Base-by-base conservation (phyloP, 1,284 basidiomycete species). In the Ustanciosporium gigantosporum region DNA sequence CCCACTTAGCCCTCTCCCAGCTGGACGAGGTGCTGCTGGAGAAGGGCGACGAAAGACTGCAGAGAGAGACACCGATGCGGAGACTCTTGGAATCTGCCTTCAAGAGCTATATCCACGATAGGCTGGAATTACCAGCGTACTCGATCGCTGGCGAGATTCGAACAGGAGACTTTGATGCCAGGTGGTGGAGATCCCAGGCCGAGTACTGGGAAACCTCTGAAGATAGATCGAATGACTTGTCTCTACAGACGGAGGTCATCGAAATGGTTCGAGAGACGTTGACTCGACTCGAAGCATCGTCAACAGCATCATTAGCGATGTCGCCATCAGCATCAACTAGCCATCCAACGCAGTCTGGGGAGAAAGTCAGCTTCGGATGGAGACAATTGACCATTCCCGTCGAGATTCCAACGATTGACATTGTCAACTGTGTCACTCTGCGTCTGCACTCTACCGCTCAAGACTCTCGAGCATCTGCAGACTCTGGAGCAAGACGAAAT, bases 321-420 rank as follows among this genome's bases (percentile, higher is more conserved):
- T n/a, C n/a, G n/a, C n/a, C n/a, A n/a, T n/a, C n/a, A n/a, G 2
- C 24, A 3, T 2, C 35, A n/a, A 25, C n/a, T 17, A 16, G n/a
- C 2, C 5, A 3, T 3, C 7, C 2, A 9, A 37, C 16, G 5
- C 39, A 0, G 5, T 24, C 20, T 4, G 40, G 22, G 17, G 57
- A 42, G 5, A n/a, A 40, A 11, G 31, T 35, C 1, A n/a, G n/a
- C n/a, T n/a, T n/a, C n/a, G n/a, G n/a, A n/a, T 59, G 72, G 73
- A 52, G 61, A 31, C 46, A 14, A 16, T 34, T 72, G 11, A 52
- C 65, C 31, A 65, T 72, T 15, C 65, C 66, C 4, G 64, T 72
- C 37, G 69, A 70, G 9, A 45, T 70, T 14, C 69, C 69, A 11
- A 32, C 17, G 3, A 38, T 70, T 25, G 51, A 55, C 21, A 48